Evolutionary conservation across 2,329 filamentous ascomycete genomes (phyloP).

Genomic region (Diaporthe australafricana): DNA sequence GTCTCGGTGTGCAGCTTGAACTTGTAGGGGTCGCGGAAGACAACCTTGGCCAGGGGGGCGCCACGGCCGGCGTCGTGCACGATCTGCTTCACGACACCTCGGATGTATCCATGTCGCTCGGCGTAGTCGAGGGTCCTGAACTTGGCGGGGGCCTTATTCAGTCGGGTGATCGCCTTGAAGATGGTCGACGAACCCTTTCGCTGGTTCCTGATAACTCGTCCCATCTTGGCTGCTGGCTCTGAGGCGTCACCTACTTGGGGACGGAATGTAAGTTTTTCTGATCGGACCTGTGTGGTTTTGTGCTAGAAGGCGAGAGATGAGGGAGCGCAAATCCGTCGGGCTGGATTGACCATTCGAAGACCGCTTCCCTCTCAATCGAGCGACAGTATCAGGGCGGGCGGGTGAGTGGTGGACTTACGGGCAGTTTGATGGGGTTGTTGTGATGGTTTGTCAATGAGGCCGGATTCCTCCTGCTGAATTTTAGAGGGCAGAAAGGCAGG

Average conservation of each 20-base stretch:
- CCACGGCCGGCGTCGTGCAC: constrained; percentile 99
- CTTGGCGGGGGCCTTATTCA: constrained; percentile 94
- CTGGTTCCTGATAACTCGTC: constrained; percentile 75
- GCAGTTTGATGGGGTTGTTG: constrained; percentile 35
- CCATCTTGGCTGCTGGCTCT: constrained; percentile 56
- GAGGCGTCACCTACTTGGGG: constrained; percentile 33
- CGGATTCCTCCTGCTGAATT: constrained; percentile 9
- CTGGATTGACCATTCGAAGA: constrained; percentile 8
- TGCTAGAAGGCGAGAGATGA: background rate
- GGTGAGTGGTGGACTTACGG: constrained; percentile 34
- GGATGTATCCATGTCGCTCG: constrained; percentile 97
- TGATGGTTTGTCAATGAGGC: constrained; percentile 23
- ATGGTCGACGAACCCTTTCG: constrained; percentile 70
- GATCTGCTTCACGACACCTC: constrained; percentile 98
- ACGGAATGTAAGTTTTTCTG: constrained; percentile 29
- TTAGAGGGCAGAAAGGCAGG: constrained; percentile 25
- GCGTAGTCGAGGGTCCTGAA: constrained; percentile 97
- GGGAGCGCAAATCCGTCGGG: background rate
- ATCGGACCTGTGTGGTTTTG: constrained; percentile 8
- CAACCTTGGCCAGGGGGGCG: constrained; percentile 95
- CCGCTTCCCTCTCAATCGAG: constrained; percentile 15
- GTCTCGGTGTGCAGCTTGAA: constrained; percentile 99
- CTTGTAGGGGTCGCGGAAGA: constrained; percentile 97
- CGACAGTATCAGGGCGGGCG: constrained; percentile 2
- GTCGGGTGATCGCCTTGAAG: constrained; percentile 82